Conservation (phyloP, 176 grass and related monocot species). For the Neostapfia colusana region DNA sequence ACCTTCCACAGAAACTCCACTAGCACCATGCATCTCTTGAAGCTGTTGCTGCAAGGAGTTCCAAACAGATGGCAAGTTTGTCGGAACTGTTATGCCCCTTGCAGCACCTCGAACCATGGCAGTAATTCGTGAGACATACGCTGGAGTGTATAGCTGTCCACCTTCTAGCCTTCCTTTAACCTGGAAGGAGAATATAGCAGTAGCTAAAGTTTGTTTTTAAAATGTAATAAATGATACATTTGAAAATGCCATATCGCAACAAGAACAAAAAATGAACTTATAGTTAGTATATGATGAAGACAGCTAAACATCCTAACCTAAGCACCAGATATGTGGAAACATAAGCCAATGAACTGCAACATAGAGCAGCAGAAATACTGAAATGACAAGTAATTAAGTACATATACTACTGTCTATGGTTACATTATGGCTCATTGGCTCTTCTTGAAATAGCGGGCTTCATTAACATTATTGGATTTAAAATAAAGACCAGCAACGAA, state of each 20-base stretch:
- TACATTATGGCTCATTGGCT: not conserved
- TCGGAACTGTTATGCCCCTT: conserved; percentile 81
- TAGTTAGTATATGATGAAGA: not conserved
- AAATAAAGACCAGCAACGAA: not conserved
- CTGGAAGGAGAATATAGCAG: conserved; percentile 38
- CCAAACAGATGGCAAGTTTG: conserved; percentile 90
- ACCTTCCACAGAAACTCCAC: conserved; percentile 84
- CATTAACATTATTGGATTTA: conserved; percentile 2
- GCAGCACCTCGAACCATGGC: conserved; percentile 90
- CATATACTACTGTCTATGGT: not conserved
- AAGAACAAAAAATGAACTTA: not conserved
- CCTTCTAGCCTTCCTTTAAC: conserved; percentile 97
- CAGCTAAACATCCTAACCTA: not conserved
- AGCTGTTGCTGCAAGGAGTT: conserved; percentile 91
- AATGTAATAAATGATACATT: not conserved
- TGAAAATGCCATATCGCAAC: not conserved
- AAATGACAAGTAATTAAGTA: not conserved
- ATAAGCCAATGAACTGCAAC: not conserved
- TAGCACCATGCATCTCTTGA: conserved; percentile 83
- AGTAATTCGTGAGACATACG: conserved; percentile 83
- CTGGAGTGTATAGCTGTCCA: conserved; percentile 91
- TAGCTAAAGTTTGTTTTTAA: not conserved
- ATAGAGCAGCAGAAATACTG: not conserved
- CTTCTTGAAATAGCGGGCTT: conserved; percentile 6
- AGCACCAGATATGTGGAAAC: not conserved